Conservation (phyloP, 2,329 filamentous ascomycete species). For the Chaetomiaceae sp. region DNA sequence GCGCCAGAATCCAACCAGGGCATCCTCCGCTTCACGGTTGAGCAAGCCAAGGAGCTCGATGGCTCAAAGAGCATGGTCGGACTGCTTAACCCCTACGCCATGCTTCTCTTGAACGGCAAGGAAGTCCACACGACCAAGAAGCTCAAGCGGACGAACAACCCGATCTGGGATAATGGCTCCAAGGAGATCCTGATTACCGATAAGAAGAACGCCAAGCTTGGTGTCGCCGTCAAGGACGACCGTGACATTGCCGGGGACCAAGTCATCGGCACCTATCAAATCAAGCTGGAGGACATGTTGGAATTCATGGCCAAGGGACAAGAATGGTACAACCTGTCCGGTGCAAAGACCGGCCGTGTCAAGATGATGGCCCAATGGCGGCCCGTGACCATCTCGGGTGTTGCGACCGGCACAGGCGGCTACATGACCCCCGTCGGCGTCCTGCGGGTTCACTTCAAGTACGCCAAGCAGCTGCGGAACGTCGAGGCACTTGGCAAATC, state of each 20-base stretch:
- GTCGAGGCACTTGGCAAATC: constrained; percentile 95
- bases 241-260: constrained; percentile 80
- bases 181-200: constrained; percentile 96
- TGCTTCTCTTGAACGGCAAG: constrained; percentile 85
- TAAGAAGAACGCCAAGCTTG: constrained; percentile 82
- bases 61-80: constrained; percentile 88
- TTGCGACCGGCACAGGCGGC: constrained; percentile 71
- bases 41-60: constrained; percentile 95
- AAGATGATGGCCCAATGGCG: constrained; percentile 96
- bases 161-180: constrained; percentile 87
- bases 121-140: constrained; percentile 86
- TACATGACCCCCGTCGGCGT: constrained; percentile 94
- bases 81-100: constrained; percentile 83
- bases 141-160: constrained; percentile 94
- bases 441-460: constrained; percentile 87
- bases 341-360: constrained; percentile 74
- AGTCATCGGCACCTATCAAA: constrained; percentile 85
- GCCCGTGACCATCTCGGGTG: constrained; percentile 79
- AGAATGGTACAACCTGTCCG: constrained; percentile 90
- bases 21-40: constrained; percentile 87
- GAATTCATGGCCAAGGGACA: constrained; percentile 87
- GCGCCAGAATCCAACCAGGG: constrained; percentile 88
- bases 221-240: constrained; percentile 92
- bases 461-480: constrained; percentile 78
- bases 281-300: constrained; percentile 90